These are phyloP conservation scores for Chaetomium olivaceum DNA, from an alignment of 2,329 filamentous ascomycete species.

Conservation along the genomic window DNA sequence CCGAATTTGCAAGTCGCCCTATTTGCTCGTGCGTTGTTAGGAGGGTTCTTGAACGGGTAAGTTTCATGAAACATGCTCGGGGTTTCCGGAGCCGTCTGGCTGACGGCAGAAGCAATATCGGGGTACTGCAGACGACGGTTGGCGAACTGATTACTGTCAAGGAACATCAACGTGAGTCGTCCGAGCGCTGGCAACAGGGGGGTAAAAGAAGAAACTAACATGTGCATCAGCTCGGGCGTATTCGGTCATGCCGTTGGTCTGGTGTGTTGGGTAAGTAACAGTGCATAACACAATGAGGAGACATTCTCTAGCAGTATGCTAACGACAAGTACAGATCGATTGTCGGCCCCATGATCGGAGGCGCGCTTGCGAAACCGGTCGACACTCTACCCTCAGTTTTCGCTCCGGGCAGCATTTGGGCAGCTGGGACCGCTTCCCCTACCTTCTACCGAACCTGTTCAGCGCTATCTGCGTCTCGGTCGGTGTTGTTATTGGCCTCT, in stretches of 20 bases:
- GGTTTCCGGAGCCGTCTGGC: background rate
- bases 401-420: constrained; percentile 71
- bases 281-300: background rate
- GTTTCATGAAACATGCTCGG: constrained; percentile 36
- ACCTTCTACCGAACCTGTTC: constrained; percentile 88
- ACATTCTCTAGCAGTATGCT: background rate
- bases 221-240: constrained; percentile 74
- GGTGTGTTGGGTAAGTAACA: constrained; percentile 79
- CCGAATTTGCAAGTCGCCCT: constrained; percentile 79
- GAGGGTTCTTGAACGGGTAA: constrained; percentile 89
- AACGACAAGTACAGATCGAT: constrained; percentile 65
- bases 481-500: constrained; percentile 73
- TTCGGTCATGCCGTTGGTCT: constrained; percentile 96
- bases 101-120: constrained; percentile 70
- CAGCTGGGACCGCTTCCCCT: constrained; percentile 84
- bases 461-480: constrained; percentile 76
- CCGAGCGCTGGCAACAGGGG: constrained; percentile 15
- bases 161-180: constrained; percentile 80
- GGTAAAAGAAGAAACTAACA: constrained; percentile 18
- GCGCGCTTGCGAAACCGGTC: constrained; percentile 83
- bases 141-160: constrained; percentile 91
- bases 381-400: constrained; percentile 78
- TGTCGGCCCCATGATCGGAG: constrained; percentile 87
- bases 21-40: constrained; percentile 81
- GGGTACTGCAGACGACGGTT: constrained; percentile 91